A percentile compares a stretch with the other conserved stretches of the same genome.
These are phyloP conservation scores for Carallia brachiata DNA, from an alignment of 345 rosid genomes.

Conservation along the genomic window DNA sequence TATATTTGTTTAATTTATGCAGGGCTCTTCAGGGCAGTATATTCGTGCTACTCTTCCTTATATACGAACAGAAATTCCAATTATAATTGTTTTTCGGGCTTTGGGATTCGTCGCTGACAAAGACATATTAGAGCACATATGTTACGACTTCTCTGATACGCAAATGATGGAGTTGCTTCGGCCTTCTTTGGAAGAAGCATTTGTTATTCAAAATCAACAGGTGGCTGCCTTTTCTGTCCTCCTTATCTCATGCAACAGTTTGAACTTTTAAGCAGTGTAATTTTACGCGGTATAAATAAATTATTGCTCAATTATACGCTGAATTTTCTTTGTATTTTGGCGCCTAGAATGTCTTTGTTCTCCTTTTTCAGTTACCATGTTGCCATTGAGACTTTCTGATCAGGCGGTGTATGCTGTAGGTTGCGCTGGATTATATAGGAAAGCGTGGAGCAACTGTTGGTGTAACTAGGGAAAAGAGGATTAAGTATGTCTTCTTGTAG, in stretches of 20 bases:
- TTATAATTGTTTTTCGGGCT: slow-evolving; percentile 94
- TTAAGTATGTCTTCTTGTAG: slow-evolving; percentile 60
- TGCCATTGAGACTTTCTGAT: neutral
- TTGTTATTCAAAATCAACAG: slow-evolving; percentile 97
- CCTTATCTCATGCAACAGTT: neutral
- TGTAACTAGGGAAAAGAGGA: slow-evolving; percentile 90
- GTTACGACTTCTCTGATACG: slow-evolving; percentile 84
- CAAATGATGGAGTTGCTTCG: slow-evolving; percentile 98
- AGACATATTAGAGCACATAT: slow-evolving; percentile 90
- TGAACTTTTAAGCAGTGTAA: neutral
- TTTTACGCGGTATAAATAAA: neutral
- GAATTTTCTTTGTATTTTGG: neutral
- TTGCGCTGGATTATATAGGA: slow-evolving; percentile 95
- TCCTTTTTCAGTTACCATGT: neutral
- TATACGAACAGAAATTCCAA: slow-evolving; percentile 95
- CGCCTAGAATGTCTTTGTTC: neutral
- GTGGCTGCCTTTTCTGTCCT: slow-evolving; percentile 24
- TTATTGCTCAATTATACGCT: neutral
- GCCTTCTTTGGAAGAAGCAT: slow-evolving; percentile 96
- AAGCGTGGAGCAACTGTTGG: slow-evolving; percentile 98
- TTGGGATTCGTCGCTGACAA: slow-evolving; percentile 96
- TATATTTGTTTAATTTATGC: slow-evolving; percentile 22
- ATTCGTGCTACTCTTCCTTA: slow-evolving; percentile 96
- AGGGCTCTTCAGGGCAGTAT: slow-evolving; percentile 97
- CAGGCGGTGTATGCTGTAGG: slow-evolving; percentile 44